Percentiles rank a stretch among this genome's conserved stretches.
These are phyloP conservation scores for Pythium oligandrum DNA, from an alignment of 352 stramenopile genomes.

Conservation along the genomic window DNA sequence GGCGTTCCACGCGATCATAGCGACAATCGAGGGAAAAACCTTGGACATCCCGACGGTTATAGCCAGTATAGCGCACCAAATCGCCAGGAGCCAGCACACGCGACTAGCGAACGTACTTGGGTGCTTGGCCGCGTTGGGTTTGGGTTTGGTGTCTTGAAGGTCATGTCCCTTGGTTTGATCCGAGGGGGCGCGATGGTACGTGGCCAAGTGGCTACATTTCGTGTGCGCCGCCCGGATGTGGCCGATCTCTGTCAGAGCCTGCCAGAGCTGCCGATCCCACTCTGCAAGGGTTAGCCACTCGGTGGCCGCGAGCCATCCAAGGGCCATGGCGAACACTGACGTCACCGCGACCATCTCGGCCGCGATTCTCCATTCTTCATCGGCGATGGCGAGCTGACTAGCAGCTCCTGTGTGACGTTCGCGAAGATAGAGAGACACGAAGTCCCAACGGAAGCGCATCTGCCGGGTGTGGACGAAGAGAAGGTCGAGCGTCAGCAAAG, in stretches of 20 bases:
- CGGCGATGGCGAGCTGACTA: constrained; percentile 37
- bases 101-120: background rate
- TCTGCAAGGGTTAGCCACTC: constrained; percentile 52
- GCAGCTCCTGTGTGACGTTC: constrained; percentile 25
- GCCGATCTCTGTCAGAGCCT: background rate
- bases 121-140: no score
- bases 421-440: constrained; percentile 41
- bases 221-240: no score
- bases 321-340: constrained; percentile 16
- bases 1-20: constrained; percentile 49
- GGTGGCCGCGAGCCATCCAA: constrained; percentile 22
- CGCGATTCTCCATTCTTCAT: constrained; percentile 33
- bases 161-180: no score
- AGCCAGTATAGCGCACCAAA: constrained; percentile 13
- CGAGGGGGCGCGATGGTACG: no score
- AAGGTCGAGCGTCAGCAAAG: constrained; percentile 27
- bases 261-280: constrained; percentile 33
- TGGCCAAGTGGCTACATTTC: no score
- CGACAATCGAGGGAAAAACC: constrained; percentile 38
- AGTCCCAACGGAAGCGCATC: constrained; percentile 48
- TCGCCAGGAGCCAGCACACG: constrained; percentile 4
- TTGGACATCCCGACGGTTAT: constrained; percentile 26
- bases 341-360: constrained; percentile 29
- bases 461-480: constrained; percentile 47
- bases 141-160: no score